Base-by-base conservation (phyloP, 805 yeast species). In the Wickerhamiella cacticola region DNA sequence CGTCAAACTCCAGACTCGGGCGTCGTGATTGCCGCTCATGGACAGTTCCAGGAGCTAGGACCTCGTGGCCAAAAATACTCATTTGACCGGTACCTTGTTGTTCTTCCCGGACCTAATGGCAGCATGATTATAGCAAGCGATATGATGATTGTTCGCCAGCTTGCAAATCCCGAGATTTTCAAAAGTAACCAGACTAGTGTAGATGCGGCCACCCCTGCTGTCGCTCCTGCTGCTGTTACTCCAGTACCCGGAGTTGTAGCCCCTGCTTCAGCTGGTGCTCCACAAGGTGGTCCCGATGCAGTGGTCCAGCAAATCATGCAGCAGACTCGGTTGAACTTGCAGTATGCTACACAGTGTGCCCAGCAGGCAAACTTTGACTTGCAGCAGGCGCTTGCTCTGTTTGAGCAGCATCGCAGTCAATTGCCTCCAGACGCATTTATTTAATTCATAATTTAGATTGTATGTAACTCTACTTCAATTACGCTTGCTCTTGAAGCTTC, bases 351-450 rank as follows among this genome's bases (percentile, higher is more conserved):
- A 23, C 76, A 88, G 82, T 72, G 92, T 34, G 80, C 87, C 49
- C 87, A 86, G 61, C 95, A 87, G 63, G 85, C 95, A 58, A 73
- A 75, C 48, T 88, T 94, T 88, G 81, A 83, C 62, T 79, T 76
- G 55, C 78, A 75, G 23, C 71, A 68, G 46, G 88, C 95, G 23
- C 67, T 76, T 12, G 71, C 71, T 39, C 79, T 83, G 48, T 89
- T 89, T 65, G 74, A 77, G 55, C 78, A 74, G 55, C 80, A 85
- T 29, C 73, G 71, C n/a, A 69, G 69, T 6, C 74, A 71, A 55
- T 68, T 79, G 31, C 84, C 84, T 16, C 72, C 74, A 5, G 70
- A 75, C 46, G 84, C 84, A 2, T 78, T 67, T 53, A 53, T 49
- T 25, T 52, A 49, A 41, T 24, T 19, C 29, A 16, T 41, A 41